phyloP scores from a whole-genome alignment of 2,329 filamentous ascomycete genomes.

The Curvularia spicifera region DNA sequence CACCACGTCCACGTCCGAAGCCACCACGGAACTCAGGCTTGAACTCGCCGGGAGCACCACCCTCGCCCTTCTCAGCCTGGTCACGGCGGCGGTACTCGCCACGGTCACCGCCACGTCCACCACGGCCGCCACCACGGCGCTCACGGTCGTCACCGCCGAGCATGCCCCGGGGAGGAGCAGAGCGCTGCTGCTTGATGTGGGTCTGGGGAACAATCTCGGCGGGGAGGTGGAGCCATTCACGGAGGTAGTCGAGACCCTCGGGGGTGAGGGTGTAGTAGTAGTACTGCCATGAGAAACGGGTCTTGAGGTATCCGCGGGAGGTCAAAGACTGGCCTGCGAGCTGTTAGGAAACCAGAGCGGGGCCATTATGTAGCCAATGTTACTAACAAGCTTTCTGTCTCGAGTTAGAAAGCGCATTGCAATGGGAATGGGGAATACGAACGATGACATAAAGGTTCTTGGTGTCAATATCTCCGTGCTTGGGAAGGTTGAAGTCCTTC shows the following conservation, averaged over 20 bases:
- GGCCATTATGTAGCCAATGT: not conserved
- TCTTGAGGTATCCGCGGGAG: constrained; percentile 99
- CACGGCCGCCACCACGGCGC: constrained; percentile 74
- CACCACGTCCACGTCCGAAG: constrained; percentile 50
- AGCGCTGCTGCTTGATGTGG: constrained; percentile 99
- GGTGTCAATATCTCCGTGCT: constrained; percentile 98
- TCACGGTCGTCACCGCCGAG: constrained; percentile 82
- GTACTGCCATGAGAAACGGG: constrained; percentile 80
- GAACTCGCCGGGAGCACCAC: constrained; percentile 52
- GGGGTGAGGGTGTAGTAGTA: constrained; percentile 99
- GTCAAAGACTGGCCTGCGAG: constrained; percentile 81
- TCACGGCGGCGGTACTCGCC: constrained; percentile 85
- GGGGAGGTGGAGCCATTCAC: constrained; percentile 99
- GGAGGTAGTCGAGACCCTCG: constrained; percentile 99
- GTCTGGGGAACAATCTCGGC: constrained; percentile 99
- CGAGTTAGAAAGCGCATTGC: constrained; percentile 1
- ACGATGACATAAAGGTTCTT: constrained; percentile 98
- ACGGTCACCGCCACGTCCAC: constrained; percentile 64
- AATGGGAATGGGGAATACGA: not conserved
- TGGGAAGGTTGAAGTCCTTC: constrained; percentile 98
- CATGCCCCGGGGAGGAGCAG: constrained; percentile 97
- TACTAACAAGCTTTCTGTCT: constrained; percentile 71
- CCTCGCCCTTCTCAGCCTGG: constrained; percentile 57
- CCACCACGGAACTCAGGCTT: constrained; percentile 54
- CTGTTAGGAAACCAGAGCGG: constrained; percentile 19